Conservation (phyloP, 768 basidiomycete genomes). For the Mycena vulgaris region DNA sequence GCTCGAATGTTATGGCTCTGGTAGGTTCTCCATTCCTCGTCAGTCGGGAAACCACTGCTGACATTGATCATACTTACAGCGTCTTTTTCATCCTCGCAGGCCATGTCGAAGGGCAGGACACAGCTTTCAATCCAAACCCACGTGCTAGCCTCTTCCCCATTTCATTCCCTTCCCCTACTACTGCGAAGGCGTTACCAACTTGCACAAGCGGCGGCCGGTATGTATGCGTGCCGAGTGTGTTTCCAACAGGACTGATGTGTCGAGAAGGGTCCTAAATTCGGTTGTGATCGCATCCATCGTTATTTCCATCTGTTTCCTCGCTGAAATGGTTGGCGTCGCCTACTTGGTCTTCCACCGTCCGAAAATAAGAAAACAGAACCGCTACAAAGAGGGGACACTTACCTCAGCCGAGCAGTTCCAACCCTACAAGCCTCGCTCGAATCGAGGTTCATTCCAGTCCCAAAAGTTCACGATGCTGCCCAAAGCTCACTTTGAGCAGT, state of each 20-base stretch:
- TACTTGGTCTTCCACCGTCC: not conserved
- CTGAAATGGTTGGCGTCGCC: conserved; percentile 4
- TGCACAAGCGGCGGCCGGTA: not conserved
- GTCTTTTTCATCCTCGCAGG: not conserved
- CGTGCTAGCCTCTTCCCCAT: not conserved
- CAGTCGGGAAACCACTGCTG: not conserved
- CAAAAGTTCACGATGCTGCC: not conserved
- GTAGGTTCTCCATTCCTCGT: not conserved
- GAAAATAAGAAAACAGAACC: not conserved
- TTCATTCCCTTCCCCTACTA: not conserved
- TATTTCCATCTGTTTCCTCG: conserved; percentile 6
- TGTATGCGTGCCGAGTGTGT: not conserved
- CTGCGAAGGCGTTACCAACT: not conserved
- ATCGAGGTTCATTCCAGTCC: not conserved
- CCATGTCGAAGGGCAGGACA: not conserved
- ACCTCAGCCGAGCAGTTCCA: not conserved
- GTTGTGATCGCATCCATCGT: not conserved
- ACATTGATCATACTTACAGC: not conserved
- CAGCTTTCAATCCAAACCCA: not conserved
- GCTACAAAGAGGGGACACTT: not conserved
- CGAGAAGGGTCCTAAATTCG: not conserved
- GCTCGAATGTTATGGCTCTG: not conserved
- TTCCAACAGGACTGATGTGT: not conserved
- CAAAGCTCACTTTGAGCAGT: not conserved
- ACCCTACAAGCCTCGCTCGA: not conserved